Evolutionary conservation across 2,329 filamentous ascomycete genomes (phyloP), one percentile per base, ranked within the genome.

Genomic region (Epichloe hybrida): DNA sequence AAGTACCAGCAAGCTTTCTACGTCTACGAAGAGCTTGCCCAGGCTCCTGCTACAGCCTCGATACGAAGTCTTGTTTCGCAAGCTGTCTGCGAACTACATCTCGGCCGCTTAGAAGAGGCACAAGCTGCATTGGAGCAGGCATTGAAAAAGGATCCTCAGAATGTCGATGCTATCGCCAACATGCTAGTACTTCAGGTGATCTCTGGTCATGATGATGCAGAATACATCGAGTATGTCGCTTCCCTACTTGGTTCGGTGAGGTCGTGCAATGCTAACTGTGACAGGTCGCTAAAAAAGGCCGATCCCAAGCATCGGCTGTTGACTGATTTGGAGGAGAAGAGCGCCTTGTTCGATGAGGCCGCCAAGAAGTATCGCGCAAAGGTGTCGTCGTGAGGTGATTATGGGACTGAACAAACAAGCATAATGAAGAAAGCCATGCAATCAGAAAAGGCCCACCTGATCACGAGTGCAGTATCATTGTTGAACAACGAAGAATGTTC

Each of bases 1-100:
- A 93, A 88, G 66, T 97, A 97, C 69, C 93, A 97, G 64, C 87
- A 93, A 63, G 84, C 91, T 17, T 97, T 95, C 70, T 97, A 98
- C 74, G 91, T 97, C 54, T 97, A 88, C 62, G 91, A 97, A 69
- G 93, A 98, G 69, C 80, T 97, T 46, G 91, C 93, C 4, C 88
- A 95, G 64, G 84, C 87, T 31, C 84, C 89, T 2, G 82, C 86
- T 35, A 89, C 87, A 17, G 83, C 88, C 46, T 87, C 87, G 15
- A 76, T 83, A 49, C 76, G 83, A 58, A 85, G 81, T 17, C 78
- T 96, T 50, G 81, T 95, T 54, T 84, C 88, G 20, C 93, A 97
- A 71, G 91, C 90, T 27, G 81, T 97, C 27, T 85, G 88, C 23
- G 91, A 98, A 68, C 72, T 97, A 49, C 93, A 97, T 64, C 81